Evolutionary conservation across 129 eudicot genomes (phyloP).

Genomic region (Flaveria trinervia): DNA sequence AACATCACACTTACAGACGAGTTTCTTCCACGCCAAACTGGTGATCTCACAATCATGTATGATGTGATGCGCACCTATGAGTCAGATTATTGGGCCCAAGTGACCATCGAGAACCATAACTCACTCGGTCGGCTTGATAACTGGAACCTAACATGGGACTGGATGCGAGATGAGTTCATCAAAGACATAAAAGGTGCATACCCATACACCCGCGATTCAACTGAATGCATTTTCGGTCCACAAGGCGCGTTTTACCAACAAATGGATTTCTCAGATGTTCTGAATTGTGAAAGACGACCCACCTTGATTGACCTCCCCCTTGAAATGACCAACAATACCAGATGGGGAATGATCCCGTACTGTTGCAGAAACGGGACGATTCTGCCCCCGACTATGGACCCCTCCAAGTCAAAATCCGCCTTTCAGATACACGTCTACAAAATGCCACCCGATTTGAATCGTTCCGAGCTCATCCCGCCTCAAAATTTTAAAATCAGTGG

Average conservation of each 20-base stretch:
- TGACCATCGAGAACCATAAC: conserved; percentile 80
- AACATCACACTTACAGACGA: conserved; percentile 43
- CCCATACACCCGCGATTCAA: conserved; percentile 62
- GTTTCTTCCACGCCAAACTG: conserved; percentile 73
- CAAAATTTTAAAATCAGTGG: conserved; percentile 81
- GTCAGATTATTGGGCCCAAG: conserved; percentile 73
- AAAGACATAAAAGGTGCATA: conserved; percentile 71
- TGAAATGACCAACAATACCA: conserved; percentile 66
- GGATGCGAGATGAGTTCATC: conserved; percentile 95
- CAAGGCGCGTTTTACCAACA: conserved; percentile 57
- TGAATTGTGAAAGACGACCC: conserved; percentile 79
- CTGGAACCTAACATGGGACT: conserved; percentile 87
- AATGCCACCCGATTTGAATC: conserved; percentile 90
- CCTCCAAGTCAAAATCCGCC: conserved; percentile 67
- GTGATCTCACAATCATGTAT: conserved; percentile 87
- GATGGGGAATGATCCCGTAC: conserved; percentile 60
- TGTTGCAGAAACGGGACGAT: conserved; percentile 98
- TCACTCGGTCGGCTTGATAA: conserved; percentile 90
- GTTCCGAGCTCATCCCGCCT: conserved; percentile 70
- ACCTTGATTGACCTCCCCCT: conserved; percentile 75
- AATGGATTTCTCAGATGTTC: conserved; percentile 64
- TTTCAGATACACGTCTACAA: conserved; percentile 71
- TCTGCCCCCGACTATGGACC: conserved; percentile 84
- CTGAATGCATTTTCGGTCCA: conserved; percentile 59
- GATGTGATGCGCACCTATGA: conserved; percentile 69